Conservation (phyloP, 1,284 basidiomycete species). For the Entoloma clypeatum region DNA sequence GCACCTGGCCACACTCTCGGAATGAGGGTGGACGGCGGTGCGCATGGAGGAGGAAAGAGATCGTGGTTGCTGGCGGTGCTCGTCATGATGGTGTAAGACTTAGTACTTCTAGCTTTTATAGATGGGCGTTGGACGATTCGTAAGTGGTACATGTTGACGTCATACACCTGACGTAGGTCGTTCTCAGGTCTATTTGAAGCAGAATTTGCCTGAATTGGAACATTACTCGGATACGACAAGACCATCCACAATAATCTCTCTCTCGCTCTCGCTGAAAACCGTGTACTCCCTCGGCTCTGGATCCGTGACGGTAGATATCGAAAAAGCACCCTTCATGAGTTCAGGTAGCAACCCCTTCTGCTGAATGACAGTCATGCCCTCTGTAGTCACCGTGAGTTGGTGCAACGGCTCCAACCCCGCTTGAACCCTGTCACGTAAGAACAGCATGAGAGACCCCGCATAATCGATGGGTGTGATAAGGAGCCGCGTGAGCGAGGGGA, state of each 20-base stretch:
- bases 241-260: not conserved
- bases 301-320: conserved; percentile 8
- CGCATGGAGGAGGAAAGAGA: conserved; percentile 37
- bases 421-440: not conserved
- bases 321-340: not conserved
- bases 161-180: too few relatives aligned
- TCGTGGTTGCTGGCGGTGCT: conserved; percentile 3
- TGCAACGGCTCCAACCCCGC: not conserved
- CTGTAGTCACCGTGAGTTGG: conserved; percentile 6
- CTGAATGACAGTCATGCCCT: not conserved
- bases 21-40: conserved; percentile 28
- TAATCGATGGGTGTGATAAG: not conserved
- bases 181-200: too few relatives aligned
- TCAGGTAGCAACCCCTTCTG: not conserved
- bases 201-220: conserved; percentile 3
- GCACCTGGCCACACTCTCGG: conserved; percentile 39
- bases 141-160: not conserved
- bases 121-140: not conserved
- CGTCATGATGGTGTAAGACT: conserved; percentile 2
- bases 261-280: conserved; percentile 1
- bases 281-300: not conserved
- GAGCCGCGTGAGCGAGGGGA: conserved; percentile 6
- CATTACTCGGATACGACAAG: not conserved
- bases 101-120: conserved; percentile 3
- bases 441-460: not conserved